phyloP scores from a whole-genome alignment of 306 rosid species.

The Pyrus betulifolia region DNA sequence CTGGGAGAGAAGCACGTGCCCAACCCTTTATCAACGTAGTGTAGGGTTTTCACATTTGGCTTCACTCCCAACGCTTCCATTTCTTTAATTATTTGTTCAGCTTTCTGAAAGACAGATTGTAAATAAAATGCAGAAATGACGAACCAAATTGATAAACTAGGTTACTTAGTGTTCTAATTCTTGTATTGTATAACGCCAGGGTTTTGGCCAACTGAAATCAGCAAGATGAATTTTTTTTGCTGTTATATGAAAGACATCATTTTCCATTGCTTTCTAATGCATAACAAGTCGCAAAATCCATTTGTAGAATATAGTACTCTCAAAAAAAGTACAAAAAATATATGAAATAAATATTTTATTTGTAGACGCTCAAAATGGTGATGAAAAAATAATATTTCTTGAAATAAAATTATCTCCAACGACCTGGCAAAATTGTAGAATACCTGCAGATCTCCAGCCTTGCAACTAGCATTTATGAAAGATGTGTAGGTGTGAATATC shows the following conservation, averaged over 20 bases:
- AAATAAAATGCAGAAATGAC: not conserved
- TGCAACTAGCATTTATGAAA: constrained; percentile 86
- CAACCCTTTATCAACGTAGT: constrained; percentile 86
- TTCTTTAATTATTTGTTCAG: constrained; percentile 55
- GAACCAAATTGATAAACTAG: constrained; percentile 3
- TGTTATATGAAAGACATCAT: not conserved
- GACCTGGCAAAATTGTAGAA: not conserved
- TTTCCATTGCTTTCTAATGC: not conserved
- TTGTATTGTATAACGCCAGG: not conserved
- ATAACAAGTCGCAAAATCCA: not conserved
- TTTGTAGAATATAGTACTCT: not conserved
- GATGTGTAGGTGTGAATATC: constrained; percentile 94
- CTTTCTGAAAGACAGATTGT: constrained; percentile 44
- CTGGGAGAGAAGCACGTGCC: constrained; percentile 95
- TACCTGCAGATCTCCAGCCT: constrained; percentile 96
- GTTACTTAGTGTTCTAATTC: not conserved
- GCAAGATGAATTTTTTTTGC: not conserved
- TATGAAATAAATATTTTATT: not conserved
- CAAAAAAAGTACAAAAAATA: not conserved
- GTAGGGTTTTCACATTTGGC: constrained; percentile 82
- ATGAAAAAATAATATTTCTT: not conserved
- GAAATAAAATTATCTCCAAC: not conserved
- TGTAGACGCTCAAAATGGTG: not conserved
- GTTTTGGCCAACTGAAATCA: not conserved
- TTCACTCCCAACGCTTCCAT: constrained; percentile 71